Percentiles rank a stretch among this genome's conserved stretches.
phyloP scores from a whole-genome alignment of 2,329 filamentous ascomycete species.

The Bimuria novae-zelandiae region DNA sequence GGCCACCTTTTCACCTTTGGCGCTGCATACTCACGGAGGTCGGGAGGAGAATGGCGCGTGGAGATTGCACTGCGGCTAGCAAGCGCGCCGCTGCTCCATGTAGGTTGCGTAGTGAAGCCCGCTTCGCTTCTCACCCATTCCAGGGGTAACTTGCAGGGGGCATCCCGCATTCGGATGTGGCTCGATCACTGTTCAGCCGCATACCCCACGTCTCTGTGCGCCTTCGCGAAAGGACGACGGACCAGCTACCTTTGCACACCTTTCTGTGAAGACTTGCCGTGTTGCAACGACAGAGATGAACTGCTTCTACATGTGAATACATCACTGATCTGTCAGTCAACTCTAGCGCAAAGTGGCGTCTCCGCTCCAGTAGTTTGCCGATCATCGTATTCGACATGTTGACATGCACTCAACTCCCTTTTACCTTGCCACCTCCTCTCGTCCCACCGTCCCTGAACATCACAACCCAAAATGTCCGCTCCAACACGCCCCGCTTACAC shows the following conservation, averaged over 20 bases:
- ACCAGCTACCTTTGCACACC: neutral
- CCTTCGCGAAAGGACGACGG: neutral
- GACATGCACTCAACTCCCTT: constrained; percentile 4
- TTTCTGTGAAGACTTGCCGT: neutral
- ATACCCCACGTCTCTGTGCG: neutral
- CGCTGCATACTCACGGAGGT: constrained; percentile 36
- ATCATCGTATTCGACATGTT: constrained; percentile 9
- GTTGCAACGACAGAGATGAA: too few relatives aligned
- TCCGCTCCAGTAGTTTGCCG: neutral
- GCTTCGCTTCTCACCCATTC: neutral
- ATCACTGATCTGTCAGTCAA: neutral
- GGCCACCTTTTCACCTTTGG: constrained; percentile 33
- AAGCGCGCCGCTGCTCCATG: neutral
- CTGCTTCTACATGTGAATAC: too few relatives aligned
- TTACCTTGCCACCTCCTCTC: neutral
- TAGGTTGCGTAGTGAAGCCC: neutral
- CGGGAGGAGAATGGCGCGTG: constrained; percentile 20
- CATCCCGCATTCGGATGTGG: constrained; percentile 5
- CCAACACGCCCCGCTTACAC: constrained; percentile 26
- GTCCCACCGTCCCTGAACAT: constrained; percentile 16
- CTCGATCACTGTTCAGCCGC: neutral
- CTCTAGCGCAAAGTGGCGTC: neutral
- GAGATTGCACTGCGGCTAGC: constrained; percentile 3
- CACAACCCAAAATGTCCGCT: too few relatives aligned
- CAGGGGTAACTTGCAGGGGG: neutral